phyloP scores from a whole-genome alignment of 805 yeast genomes.

The Yamadazyma kitorensis region DNA sequence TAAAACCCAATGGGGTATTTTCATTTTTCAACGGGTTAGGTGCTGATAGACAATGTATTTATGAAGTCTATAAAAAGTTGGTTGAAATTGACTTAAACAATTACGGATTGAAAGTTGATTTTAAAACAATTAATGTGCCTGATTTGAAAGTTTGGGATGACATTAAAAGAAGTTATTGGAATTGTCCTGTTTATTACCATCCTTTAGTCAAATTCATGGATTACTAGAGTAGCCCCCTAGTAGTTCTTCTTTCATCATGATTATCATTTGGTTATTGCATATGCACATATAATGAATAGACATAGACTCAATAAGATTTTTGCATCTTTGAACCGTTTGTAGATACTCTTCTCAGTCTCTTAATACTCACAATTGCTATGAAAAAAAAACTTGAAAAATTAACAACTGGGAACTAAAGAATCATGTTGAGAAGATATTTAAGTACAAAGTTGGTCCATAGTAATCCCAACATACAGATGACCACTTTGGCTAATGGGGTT shows the following conservation, averaged over 20 bases:
- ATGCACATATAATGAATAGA: not conserved
- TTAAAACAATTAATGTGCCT: conserved; percentile 49
- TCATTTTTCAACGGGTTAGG: conserved; percentile 86
- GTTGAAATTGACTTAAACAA: conserved; percentile 77
- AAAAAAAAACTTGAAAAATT: too few species aligned
- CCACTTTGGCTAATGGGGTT: conserved; percentile 68
- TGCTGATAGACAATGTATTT: conserved; percentile 41
- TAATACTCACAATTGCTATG: too few species aligned
- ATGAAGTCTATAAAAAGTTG: conserved; percentile 75
- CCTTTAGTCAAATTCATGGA: conserved; percentile 55
- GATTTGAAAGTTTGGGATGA: conserved; percentile 56
- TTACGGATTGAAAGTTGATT: conserved; percentile 72
- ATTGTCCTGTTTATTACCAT: conserved; percentile 64
- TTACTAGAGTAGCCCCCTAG: not conserved
- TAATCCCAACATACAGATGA: conserved; percentile 21
- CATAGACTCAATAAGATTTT: not conserved
- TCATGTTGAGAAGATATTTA: conserved; percentile 1
- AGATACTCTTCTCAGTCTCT: too few species aligned
- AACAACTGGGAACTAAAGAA: too few species aligned
- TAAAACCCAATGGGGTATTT: conserved; percentile 79
- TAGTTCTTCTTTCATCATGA: not conserved
- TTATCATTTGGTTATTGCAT: not conserved
- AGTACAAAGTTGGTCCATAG: conserved; percentile 3
- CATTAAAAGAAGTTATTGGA: conserved; percentile 64
- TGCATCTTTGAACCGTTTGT: not conserved